Evolutionary conservation across 148 eudicot species (phyloP), one percentile per base, ranked within the genome.

Genomic region (Chenopodium quinoa): DNA sequence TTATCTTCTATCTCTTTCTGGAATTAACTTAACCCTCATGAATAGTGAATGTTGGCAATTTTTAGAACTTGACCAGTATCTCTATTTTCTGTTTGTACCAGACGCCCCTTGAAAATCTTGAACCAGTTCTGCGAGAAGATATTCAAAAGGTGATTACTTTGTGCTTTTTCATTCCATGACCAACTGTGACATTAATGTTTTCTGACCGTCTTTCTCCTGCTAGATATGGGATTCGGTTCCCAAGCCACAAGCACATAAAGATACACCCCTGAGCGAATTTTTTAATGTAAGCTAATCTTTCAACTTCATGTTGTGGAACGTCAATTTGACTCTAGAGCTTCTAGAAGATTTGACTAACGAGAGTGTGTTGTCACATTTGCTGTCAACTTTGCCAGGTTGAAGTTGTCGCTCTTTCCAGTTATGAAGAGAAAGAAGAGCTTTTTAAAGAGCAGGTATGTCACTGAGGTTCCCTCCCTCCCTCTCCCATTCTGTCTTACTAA

Each of bases 151-250:
- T 93, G 82, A 78, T 67, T 19, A 37, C n/a, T 88, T 66, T 40
- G 40, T 85, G 46, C 68, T 73, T 77, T 50, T 31, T 82, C 27
- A 79, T 46, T 44, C 73, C 70, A 37, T 77, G 62, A 78, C 25
- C 73, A 29, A 44, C 40, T 52, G 34, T 77, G n/a, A 78, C 31
- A 14, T 10, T 77, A n/a, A 19, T 60, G 52, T 66, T 79, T 34
- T 27, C 71, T 75, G n/a, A 82, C 54, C 58, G 12, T 20, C n/a
- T 75, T 79, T 71, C 77, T 52, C 67, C 14, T 70, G 19, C 34
- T 58, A 95, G 99, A 95, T 95, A 80, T 95, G 99, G 99, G 99
- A 95, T 86, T 88, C 97, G 32, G 99, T 95, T 84, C 97, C 99
- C 69, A 95, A 95, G 89, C 99, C 99, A 78, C 89, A 90, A 85